Evolutionary conservation across 345 rosid genomes (phyloP), one percentile per base, ranked within the genome.

Genomic region (Dimocarpus longan): DNA sequence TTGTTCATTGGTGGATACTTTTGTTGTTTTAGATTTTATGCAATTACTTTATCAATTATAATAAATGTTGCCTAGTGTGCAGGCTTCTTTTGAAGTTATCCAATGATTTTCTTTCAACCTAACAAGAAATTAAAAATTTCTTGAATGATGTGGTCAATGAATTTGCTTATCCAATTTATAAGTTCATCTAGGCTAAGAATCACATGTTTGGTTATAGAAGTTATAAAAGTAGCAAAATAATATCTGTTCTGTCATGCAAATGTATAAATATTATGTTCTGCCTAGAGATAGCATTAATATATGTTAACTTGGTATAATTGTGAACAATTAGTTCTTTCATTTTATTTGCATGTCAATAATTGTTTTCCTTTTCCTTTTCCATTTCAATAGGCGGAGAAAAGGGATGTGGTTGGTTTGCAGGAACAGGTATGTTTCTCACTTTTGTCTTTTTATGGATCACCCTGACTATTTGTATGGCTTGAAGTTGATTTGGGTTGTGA

Each of bases 401-500:
- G 78, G 74, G 81, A 80, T 52, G 81, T 77, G 54, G 60, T 84
- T 37, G 85, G 75, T 65, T 46, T 82, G 54, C 91, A 89, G 74
- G 95, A 91, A 75, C 93, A 88, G 89, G 95, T 90, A 80, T 77
- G 32, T 46, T 24, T 11, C 5, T 71, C 28, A 10, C 21, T 40
- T 62, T 28, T 48, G 15, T 66, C 42, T 40, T 57, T 68, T 16
- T 60, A 6, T 44, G 21, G 28, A 42, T 13, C 42, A 22, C 7
- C 44, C 10, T 13, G 70, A 44, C 40, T 70, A 32, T 64, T 21
- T 77, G 19, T 16, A 56, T 26, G 40, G 28, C 13, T 68, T 48
- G 52, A 60, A 80, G 42, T 74, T 80, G 72, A 80, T 80, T 71
- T 64, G 57, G 32, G 46, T 39, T 50, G 56, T 74, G 77, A 32